Percentiles rank a stretch among this genome's conserved stretches.
phyloP scores from a whole-genome alignment of 768 basidiomycete genomes.

The Galerina sulciceps region DNA sequence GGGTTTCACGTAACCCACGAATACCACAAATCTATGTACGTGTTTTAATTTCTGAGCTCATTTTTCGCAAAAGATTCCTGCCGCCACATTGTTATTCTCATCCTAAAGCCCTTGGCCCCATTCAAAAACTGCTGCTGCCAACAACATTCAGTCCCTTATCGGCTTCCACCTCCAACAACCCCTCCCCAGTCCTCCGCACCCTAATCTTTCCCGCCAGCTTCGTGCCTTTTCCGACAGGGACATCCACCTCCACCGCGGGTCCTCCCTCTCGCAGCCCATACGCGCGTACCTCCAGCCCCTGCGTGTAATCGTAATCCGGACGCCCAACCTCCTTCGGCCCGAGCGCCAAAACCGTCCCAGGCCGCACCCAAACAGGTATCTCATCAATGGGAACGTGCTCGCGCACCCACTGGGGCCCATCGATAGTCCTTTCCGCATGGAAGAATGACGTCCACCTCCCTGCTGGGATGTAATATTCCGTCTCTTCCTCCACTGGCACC shows the following conservation, averaged over 20 bases:
- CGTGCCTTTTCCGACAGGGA: constrained; percentile 46
- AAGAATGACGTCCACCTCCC: constrained; percentile 67
- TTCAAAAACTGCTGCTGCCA: constrained; percentile 4
- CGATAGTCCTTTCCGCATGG: constrained; percentile 53
- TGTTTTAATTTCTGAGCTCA: no score
- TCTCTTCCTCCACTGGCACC: constrained; percentile 54
- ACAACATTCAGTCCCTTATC: constrained; percentile 11
- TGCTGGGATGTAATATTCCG: constrained; percentile 63
- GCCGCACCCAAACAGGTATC: constrained; percentile 70
- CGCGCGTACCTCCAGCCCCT: constrained; percentile 51
- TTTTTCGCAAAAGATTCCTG: no score
- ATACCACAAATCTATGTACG: no score
- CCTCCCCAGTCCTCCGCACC: constrained; percentile 23
- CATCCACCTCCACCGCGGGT: constrained; percentile 34
- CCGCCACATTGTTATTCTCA: no score
- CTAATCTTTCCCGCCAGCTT: constrained; percentile 45
- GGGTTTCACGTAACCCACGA: no score
- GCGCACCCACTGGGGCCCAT: constrained; percentile 66
- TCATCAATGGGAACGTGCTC: constrained; percentile 65
- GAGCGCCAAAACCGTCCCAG: constrained; percentile 59
- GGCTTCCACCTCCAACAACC: constrained; percentile 8
- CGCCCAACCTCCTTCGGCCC: constrained; percentile 53
- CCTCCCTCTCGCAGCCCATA: constrained; percentile 56
- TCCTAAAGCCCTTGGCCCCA: no score
- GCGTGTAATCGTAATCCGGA: constrained; percentile 65